Evolutionary conservation across 495 filamentous ascomycete species (phyloP), one percentile per base, ranked within the genome.

Genomic region (Aspergillus bertholletiae): DNA sequence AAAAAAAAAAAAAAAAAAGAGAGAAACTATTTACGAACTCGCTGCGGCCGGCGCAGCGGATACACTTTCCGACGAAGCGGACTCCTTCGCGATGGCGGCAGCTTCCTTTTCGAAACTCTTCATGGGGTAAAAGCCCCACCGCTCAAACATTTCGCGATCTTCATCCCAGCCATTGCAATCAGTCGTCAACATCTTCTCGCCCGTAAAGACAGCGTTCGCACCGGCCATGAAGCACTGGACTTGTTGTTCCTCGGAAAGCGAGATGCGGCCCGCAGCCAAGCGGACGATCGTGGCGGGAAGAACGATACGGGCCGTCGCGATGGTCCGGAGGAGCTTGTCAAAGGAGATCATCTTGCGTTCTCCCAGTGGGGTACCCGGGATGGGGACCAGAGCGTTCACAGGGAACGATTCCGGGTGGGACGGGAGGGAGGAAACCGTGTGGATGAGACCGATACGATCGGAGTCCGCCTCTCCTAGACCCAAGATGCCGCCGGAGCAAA

Each of bases 181-280:
- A 0, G 90, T 93, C 17, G 90, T 95, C 74, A 93, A 63, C 90
- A 95, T 93, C 79, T 90, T 92, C 74, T 95, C 90, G 18, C 90
- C 90, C 1, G 90, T 95, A 67, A 95, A 95, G 7, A 95, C 82
- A 12, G 90, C 90, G 65, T 95, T 95, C 0, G 90, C 90, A 23
- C 90, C 90, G 0, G 90, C 88, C 78, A 85, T 81, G 68, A 93
- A 95, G 63, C 89, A 93, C 55, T 89, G 67, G 20, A 88, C 81
- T 71, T 95, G 90, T 73, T 93, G 84, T 68, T 90, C 89, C 72
- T 95, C 90, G 17, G 77, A 74, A 71, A 95, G 79, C 1, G 85
- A 85, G 60, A 85, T 89, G 37, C 90, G 71, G 15, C 90, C 90
- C 3, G 90, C 90, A 11, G 90, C 90, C 24, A 95, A 77, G 15